Percentiles rank a stretch among this genome's conserved stretches.
Conservation (phyloP, 352 stramenopile genomes). For the Pseudoperonospora humuli region DNA sequence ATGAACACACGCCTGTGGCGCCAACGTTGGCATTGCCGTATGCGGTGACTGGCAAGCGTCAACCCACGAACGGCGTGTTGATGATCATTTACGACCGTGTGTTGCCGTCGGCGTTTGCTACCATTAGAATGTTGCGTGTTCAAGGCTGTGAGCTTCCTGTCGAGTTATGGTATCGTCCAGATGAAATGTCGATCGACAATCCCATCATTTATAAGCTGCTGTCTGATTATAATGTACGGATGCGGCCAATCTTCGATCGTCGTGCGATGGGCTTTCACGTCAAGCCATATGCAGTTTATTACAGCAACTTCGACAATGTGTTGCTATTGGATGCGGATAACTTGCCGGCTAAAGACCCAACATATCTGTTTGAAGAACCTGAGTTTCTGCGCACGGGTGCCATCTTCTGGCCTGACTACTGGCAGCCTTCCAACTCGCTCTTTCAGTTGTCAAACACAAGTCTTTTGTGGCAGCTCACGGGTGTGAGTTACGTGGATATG, state of each 20-base stretch:
- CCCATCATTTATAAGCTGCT: conserved; percentile 66
- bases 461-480: conserved; percentile 70
- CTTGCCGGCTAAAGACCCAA: conserved; percentile 68
- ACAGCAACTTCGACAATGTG: conserved; percentile 81
- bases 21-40: conserved; percentile 57
- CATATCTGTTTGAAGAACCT: conserved; percentile 75
- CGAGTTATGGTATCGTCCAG: conserved; percentile 79
- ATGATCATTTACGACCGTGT: conserved; percentile 86
- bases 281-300: conserved; percentile 82
- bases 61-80: conserved; percentile 62
- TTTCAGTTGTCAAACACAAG: conserved; percentile 72
- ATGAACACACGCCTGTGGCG: conserved; percentile 61
- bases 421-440: conserved; percentile 73
- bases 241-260: conserved; percentile 75
- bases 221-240: conserved; percentile 59
- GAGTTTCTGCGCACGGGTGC: conserved; percentile 68
- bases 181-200: conserved; percentile 82
- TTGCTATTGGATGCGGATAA: conserved; percentile 82
- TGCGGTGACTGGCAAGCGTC: conserved; percentile 30
- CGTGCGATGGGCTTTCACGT: conserved; percentile 71
- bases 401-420: conserved; percentile 84
- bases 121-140: conserved; percentile 67
- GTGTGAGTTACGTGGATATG: conserved; percentile 65
- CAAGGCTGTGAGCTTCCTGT: conserved; percentile 71
- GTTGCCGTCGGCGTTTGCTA: conserved; percentile 66